Base-by-base conservation (phyloP, 805 yeast species). In the Diddensiella caesifluorescens region DNA sequence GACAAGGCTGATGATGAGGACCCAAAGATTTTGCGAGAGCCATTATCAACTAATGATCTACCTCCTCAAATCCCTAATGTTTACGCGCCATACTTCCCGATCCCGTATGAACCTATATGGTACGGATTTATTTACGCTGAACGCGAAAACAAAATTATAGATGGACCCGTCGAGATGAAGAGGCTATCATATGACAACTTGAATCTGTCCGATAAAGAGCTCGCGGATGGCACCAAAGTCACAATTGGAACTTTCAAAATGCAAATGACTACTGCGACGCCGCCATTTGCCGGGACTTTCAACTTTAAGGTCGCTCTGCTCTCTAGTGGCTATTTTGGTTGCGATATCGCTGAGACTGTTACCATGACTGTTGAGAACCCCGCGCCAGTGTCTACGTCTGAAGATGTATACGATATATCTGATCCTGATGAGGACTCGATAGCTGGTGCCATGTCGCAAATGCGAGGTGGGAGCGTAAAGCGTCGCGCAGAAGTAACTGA, bases 81-180 rank as follows among this genome's bases (percentile, higher is more conserved):
- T 2, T 71, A 69, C 47, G 77, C 94, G 0, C 95, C 95, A 36
- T 77, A 69, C 57, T 86, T 80, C 70, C 97, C 98, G 19, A 68
- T 65, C 13, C 59, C 62, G 39, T 68, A 69, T 49, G 48, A 49
- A 34, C 60, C 65, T 22, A 61, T 67, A 22, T 90, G 95, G 89
- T 68, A 75, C 35, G 89, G 82, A 23, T 72, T 80, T 39, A 63
- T 92, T 38, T 67, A 76, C 23, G 67, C 75, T 40, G 95, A 86
- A 61, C 79, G 79, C 51, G 97, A 90, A 62, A 78, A 77, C 46
- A 86, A 83, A 60, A 66, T 92, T 35, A 75, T 81, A 18, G 96
- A 89, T 50, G 68, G 75, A 6, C 86, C 86, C 3, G 68, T 70
- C 18, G 62, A 62, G 36, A 56, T 83, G 50, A 70, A 71, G 33